These are phyloP conservation scores for Clonostachys solani DNA, from an alignment of 2,329 filamentous ascomycete genomes.

Conservation along the genomic window DNA sequence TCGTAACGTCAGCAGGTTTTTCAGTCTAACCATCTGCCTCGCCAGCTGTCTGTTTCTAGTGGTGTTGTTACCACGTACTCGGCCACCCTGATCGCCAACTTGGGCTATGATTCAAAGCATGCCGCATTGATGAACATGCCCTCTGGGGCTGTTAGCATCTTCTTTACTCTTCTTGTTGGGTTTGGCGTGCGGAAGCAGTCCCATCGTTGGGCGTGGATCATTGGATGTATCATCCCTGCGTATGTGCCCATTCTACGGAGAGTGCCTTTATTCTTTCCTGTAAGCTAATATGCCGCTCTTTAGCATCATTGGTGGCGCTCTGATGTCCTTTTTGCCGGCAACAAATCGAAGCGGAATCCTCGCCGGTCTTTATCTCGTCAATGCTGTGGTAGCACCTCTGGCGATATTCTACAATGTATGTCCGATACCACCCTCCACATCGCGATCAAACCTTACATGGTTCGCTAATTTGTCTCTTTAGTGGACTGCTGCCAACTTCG, in stretches of 20 bases:
- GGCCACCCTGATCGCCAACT: slow-evolving; percentile 42
- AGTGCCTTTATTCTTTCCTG: no score
- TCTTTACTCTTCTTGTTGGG: slow-evolving; percentile 43
- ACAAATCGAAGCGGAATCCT: slow-evolving; percentile 40
- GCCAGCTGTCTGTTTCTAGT: slow-evolving; percentile 38
- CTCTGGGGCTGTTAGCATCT: slow-evolving; percentile 46
- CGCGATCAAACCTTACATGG: background rate
- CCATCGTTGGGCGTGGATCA: slow-evolving; percentile 45
- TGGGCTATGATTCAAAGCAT: slow-evolving; percentile 37
- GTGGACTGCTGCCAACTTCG: slow-evolving; percentile 45
- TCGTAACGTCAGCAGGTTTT: background rate
- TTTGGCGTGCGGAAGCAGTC: slow-evolving; percentile 41
- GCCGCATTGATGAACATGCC: slow-evolving; percentile 52
- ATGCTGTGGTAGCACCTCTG: slow-evolving; percentile 40
- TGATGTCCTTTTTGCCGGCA: slow-evolving; percentile 47
- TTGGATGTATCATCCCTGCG: slow-evolving; percentile 42
- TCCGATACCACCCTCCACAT: background rate
- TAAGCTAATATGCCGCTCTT: background rate
- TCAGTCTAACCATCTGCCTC: background rate
- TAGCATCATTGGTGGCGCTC: slow-evolving; percentile 40
- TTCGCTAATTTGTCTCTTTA: slow-evolving; percentile 10
- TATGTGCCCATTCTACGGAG: slow-evolving; percentile 15
- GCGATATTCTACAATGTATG: slow-evolving; percentile 39
- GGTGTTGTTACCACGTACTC: slow-evolving; percentile 53
- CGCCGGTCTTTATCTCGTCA: slow-evolving; percentile 45